These are phyloP conservation scores for Mortierella hygrophila DNA, from an alignment of 192 early-diverging fungal species.

Conservation along the genomic window DNA sequence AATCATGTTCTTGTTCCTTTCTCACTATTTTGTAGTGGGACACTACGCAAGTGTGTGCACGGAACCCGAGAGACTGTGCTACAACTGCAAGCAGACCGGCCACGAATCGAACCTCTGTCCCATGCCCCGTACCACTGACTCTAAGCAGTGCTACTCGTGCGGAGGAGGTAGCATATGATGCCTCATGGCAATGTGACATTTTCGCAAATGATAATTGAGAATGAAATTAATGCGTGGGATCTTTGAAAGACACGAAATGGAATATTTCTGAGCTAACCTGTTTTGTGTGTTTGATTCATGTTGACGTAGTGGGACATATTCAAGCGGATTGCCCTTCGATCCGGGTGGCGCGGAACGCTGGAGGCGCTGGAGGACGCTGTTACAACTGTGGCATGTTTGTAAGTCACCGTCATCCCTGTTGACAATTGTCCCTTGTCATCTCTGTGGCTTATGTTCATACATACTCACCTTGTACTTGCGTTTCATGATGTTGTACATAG, in stretches of 20 bases:
- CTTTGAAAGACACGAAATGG: background rate
- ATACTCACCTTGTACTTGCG: no score
- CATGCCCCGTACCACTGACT: conserved; percentile 59
- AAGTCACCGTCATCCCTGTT: conserved; percentile 28
- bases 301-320: conserved; percentile 63
- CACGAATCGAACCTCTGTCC: conserved; percentile 65
- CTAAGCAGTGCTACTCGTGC: conserved; percentile 67
- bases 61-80: conserved; percentile 66
- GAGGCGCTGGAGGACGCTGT: conserved; percentile 48
- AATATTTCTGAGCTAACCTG: background rate
- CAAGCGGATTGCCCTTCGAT: conserved; percentile 65
- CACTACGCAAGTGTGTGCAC: conserved; percentile 66
- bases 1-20: background rate
- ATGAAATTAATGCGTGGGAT: no score
- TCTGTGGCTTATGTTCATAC: background rate
- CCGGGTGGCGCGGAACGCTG: conserved; percentile 44
- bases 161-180: conserved; percentile 54
- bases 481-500: conserved; percentile 26
- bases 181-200: no score
- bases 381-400: conserved; percentile 66
- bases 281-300: background rate
- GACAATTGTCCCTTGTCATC: background rate
- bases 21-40: conserved; percentile 48
- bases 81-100: conserved; percentile 68
- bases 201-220: no score